Conservation (phyloP, 1,139 yeast species). For the Lodderomyces parapsilosis region DNA sequence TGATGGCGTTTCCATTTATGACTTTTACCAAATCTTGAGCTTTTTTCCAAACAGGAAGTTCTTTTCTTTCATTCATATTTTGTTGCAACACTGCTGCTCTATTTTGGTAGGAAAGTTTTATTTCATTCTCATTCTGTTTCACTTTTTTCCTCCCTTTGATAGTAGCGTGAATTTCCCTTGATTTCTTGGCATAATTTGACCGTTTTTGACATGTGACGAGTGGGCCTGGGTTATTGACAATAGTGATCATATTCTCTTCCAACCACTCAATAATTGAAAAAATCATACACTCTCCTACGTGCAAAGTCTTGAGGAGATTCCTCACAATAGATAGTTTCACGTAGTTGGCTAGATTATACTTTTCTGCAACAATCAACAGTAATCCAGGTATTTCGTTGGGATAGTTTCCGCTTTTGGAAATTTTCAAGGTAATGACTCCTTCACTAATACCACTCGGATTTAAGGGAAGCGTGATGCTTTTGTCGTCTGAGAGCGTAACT, state of each 20-base stretch:
- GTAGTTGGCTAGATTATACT: conserved; percentile 65
- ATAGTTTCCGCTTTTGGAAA: conserved; percentile 53
- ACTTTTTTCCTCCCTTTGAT: conserved; percentile 6
- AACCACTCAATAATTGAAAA: conserved; percentile 73
- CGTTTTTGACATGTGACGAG: conserved; percentile 37
- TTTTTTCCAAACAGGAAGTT: conserved; percentile 84
- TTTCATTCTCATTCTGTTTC: conserved; percentile 14
- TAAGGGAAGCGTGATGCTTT: conserved; percentile 27
- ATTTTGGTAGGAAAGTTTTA: conserved; percentile 23
- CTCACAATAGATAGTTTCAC: conserved; percentile 65
- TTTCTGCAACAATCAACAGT: conserved; percentile 48
- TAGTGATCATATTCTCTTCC: conserved; percentile 54
- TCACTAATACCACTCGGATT: conserved; percentile 27
- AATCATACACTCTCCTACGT: conserved; percentile 68
- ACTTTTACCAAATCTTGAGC: conserved; percentile 52
- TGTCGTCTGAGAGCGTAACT: conserved; percentile 18
- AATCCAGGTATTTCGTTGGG: conserved; percentile 66
- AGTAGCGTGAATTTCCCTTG: too few species aligned
- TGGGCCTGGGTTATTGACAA: conserved; percentile 75
- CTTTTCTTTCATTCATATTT: conserved; percentile 39
- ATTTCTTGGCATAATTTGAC: too few species aligned
- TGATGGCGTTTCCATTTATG: conserved; percentile 60
- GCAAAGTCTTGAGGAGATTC: conserved; percentile 43
- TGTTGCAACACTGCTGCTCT: conserved; percentile 7
- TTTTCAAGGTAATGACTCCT: conserved; percentile 43